A percentile compares a stretch with the other conserved stretches of the same genome.
phyloP scores from a whole-genome alignment of 2,329 filamentous ascomycete genomes.

The Diaporthe sp. region DNA sequence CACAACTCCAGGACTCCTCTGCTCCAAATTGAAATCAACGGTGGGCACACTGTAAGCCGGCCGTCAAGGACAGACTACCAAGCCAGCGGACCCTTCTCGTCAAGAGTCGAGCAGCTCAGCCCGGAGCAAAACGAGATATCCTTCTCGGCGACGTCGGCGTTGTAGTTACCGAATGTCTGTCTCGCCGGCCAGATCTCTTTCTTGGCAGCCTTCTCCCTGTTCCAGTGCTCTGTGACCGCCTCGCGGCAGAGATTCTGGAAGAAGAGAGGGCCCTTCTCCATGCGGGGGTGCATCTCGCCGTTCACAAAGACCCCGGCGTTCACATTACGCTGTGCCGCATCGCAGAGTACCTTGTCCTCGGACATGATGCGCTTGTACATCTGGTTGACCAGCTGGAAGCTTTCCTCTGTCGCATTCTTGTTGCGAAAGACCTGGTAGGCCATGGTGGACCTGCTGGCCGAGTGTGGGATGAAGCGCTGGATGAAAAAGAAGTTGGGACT shows the following conservation, averaged over 20 bases:
- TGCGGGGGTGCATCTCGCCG: constrained; percentile 71
- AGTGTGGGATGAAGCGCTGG: constrained; percentile 70
- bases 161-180: constrained; percentile 40
- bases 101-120: constrained; percentile 28
- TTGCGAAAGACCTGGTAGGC: constrained; percentile 74
- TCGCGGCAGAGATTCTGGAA: constrained; percentile 50
- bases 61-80: background rate
- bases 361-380: constrained; percentile 75
- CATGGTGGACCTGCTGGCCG: constrained; percentile 65
- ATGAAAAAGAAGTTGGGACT: constrained; percentile 75
- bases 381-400: constrained; percentile 68
- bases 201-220: constrained; percentile 42
- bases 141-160: constrained; percentile 26
- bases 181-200: constrained; percentile 50
- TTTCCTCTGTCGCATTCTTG: constrained; percentile 68
- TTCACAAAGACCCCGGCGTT: constrained; percentile 72
- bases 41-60: background rate
- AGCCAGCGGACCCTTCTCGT: constrained; percentile 28
- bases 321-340: constrained; percentile 70
- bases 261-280: constrained; percentile 70
- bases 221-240: constrained; percentile 46
- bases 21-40: background rate
- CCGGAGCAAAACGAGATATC: constrained; percentile 26
- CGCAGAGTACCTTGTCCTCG: constrained; percentile 74
- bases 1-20: background rate